Evolutionary conservation across 2,329 filamentous ascomycete genomes (phyloP).

Genomic region (Cercospora sp.): DNA sequence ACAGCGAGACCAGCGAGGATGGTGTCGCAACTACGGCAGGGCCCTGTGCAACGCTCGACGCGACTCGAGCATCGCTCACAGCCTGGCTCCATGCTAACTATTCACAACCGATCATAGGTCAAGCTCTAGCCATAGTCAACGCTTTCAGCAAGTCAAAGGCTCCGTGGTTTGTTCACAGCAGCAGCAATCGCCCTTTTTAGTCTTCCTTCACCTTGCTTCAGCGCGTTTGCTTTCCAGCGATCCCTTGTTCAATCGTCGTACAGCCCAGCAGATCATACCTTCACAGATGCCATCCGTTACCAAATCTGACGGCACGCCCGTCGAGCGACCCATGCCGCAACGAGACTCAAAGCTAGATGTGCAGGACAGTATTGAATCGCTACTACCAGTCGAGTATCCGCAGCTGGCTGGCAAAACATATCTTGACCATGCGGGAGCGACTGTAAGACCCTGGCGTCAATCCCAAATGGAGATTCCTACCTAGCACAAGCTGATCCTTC

Average conservation of each 20-base stretch:
- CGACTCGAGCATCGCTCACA: background rate
- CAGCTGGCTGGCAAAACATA: conserved; percentile 52
- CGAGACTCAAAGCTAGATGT: conserved; percentile 23
- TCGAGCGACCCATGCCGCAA: conserved; percentile 9
- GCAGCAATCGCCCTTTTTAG: background rate
- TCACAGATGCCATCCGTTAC: conserved; percentile 6
- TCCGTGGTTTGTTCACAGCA: conserved; percentile 1
- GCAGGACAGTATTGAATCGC: conserved; percentile 47
- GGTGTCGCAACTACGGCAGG: conserved; percentile 20
- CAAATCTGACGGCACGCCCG: conserved; percentile 14
- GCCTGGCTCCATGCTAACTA: conserved; percentile 1
- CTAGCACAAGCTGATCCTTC: conserved; percentile 9
- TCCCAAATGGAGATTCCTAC: background rate
- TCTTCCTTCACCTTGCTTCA: background rate
- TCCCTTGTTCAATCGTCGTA: conserved; percentile 1
- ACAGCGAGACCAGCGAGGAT: conserved; percentile 15
- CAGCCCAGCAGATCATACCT: background rate
- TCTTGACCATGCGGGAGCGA: conserved; percentile 88
- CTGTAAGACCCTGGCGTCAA: conserved; percentile 42
- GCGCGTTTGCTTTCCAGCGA: background rate
- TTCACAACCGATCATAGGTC: conserved; percentile 8
- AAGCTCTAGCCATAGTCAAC: background rate
- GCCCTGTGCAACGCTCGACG: background rate
- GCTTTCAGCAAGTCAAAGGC: conserved; percentile 4
- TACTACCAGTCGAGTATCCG: conserved; percentile 52